Base-by-base conservation (phyloP, 176 grass and related monocot genomes). In the Bothriochloa decipiens region DNA sequence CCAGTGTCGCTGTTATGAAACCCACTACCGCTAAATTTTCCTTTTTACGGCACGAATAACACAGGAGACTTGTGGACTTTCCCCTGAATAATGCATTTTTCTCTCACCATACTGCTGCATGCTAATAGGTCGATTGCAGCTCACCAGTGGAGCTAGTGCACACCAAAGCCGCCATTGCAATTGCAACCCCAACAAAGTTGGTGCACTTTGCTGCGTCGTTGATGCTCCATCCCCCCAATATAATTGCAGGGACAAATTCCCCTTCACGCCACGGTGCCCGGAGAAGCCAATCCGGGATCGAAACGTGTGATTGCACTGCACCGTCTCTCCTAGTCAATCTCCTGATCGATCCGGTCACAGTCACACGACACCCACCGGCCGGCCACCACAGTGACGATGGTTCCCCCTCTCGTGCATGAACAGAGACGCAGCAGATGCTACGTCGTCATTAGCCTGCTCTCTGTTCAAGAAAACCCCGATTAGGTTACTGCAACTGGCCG, bases 271-370 rank as follows among this genome's bases (percentile, higher is more conserved):
- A 17, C 2, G 14, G 2, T 36, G 18, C 46, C 52, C 6, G 8
- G 43, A 74, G 11, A 23, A 22, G 72, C 72, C 79, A 87, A 87
- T 76, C 72, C 72, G 55, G 6, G 71, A 61, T 68, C 78, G 79
- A 87, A 87, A 87, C 85, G 85, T 82, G 46, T 41, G 71, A 1
- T 5, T 36, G 11, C 64, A 52, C 17, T 23, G 11, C 28, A 52
- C 17, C 10, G 55, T 53, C 50, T 53, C 11, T 33, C 29, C 2
- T 32, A 2, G 50, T 65, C 41, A 3, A 45, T 53, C 11, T 33
- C 29, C 2, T 32, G 29, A 65, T 65, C 41, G 6, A 45, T 50
- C 3, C 13, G 15, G 37, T 15, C 7, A 9, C 68, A 25, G 22
- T 58, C 3, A 0, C 55, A 20, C 52, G 52, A 22, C 52, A 55